Evolutionary conservation across 1,284 basidiomycete species (phyloP).

Genomic region (Austroboletus sp.): DNA sequence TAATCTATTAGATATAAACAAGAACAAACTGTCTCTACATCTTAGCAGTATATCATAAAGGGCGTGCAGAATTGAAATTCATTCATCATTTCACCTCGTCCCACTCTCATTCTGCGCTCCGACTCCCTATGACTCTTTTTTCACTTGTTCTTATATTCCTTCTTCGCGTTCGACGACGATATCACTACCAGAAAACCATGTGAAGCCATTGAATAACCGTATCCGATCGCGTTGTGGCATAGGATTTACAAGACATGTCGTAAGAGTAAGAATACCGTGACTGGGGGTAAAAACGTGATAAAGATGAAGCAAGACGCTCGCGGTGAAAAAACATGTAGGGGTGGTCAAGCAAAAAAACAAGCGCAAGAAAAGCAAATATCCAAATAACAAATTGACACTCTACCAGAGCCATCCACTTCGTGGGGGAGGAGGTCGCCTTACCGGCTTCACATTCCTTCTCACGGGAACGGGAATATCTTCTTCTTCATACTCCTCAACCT

Average conservation of each 20-base stretch:
- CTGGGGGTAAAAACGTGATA: constrained; percentile 1
- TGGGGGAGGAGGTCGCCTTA: constrained; percentile 25
- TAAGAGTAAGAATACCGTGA: constrained; percentile 6
- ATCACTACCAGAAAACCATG: constrained; percentile 14
- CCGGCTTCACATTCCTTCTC: constrained; percentile 29
- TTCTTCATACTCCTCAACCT: constrained; percentile 34
- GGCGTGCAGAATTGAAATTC: too few species aligned
- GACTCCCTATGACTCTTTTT: too few species aligned
- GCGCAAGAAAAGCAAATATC: constrained; percentile 12
- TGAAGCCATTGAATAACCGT: constrained; percentile 22
- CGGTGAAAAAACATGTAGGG: constrained; percentile 7
- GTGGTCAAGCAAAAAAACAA: constrained; percentile 2
- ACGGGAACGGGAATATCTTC: constrained; percentile 25
- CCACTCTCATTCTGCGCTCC: too few species aligned
- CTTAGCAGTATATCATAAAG: too few species aligned
- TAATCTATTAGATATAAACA: too few species aligned
- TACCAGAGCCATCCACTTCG: constrained; percentile 31
- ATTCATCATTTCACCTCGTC: too few species aligned
- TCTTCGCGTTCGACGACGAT: neutral
- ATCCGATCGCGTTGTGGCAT: constrained; percentile 22
- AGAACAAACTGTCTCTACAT: too few species aligned
- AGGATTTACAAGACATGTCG: constrained; percentile 15
- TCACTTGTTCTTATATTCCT: too few species aligned
- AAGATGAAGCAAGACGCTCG: constrained; percentile 19
- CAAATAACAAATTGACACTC: constrained; percentile 17